Conservation (phyloP, 805 yeast genomes). For the Zygotorulaspora chibaensis region DNA sequence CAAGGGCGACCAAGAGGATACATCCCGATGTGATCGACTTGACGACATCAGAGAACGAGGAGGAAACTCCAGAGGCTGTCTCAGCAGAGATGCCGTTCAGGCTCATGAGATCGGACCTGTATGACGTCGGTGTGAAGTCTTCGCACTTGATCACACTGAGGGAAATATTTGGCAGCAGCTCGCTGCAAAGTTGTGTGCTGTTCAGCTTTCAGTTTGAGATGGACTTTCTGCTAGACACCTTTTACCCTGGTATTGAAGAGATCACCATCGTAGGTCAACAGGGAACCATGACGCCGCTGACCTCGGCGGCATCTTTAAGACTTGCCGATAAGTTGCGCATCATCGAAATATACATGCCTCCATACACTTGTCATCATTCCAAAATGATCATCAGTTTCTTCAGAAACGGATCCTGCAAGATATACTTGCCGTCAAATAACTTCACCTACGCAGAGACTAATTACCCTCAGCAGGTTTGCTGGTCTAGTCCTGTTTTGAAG, state of each 20-base stretch:
- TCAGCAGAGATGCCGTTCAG: conserved; percentile 14
- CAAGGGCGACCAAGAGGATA: conserved; percentile 2
- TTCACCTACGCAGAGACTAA: conserved; percentile 50
- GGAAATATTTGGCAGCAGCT: conserved; percentile 35
- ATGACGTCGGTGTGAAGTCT: conserved; percentile 16
- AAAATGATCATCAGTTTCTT: conserved; percentile 61
- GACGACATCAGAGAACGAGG: conserved; percentile 8
- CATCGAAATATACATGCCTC: conserved; percentile 36
- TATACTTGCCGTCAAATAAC: conserved; percentile 59
- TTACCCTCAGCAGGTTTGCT: conserved; percentile 60
- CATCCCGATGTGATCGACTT: conserved; percentile 15
- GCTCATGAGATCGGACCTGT: conserved; percentile 22
- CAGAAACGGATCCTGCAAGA: conserved; percentile 42
- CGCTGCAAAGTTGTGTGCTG: conserved; percentile 39
- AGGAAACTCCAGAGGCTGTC: neutral
- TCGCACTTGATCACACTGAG: conserved; percentile 24
- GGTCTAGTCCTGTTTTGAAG: conserved; percentile 51
- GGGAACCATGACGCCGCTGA: conserved; percentile 31
- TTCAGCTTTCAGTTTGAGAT: conserved; percentile 49
- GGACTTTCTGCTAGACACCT: conserved; percentile 37
- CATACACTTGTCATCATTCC: conserved; percentile 55
- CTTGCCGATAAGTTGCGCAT: conserved; percentile 13
- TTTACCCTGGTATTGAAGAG: conserved; percentile 15
- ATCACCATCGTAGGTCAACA: conserved; percentile 33
- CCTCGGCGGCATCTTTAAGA: conserved; percentile 9